A percentile compares a stretch with the other conserved stretches of the same genome.
Evolutionary conservation across 1,139 yeast species (phyloP).

Genomic region (Taphrina betulina): DNA sequence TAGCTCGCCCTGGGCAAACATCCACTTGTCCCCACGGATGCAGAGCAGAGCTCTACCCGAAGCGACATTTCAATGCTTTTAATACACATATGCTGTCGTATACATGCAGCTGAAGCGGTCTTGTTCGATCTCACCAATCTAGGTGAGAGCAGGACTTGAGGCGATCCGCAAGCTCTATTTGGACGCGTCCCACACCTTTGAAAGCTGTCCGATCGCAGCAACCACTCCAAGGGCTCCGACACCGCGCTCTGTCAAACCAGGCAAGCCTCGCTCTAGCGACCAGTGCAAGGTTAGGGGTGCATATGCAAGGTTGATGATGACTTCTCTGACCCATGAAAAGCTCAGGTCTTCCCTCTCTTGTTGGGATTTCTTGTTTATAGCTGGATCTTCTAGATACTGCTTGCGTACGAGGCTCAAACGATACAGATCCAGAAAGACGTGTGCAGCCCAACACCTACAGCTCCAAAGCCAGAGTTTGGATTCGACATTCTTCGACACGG

Average conservation of each 20-base stretch:
- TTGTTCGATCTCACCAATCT: too few relatives aligned
- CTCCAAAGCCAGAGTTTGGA: constrained; percentile 46
- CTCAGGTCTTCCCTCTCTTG: constrained; percentile 35
- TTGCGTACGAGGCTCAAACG: constrained; percentile 39
- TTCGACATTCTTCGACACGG: constrained; percentile 40
- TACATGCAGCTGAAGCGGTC: too few relatives aligned
- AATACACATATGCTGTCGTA: too few relatives aligned
- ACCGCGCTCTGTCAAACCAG: constrained; percentile 39
- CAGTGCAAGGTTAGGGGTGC: constrained; percentile 50
- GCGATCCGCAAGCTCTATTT: too few relatives aligned
- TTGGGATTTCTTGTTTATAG: constrained; percentile 31
- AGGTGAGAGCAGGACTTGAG: too few relatives aligned
- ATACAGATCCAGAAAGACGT: constrained; percentile 46
- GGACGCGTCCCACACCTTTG: constrained; percentile 29
- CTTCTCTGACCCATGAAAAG: constrained; percentile 39
- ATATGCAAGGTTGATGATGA: constrained; percentile 47
- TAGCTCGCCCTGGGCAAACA: too few relatives aligned
- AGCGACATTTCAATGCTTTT: too few relatives aligned
- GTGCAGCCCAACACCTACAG: constrained; percentile 49
- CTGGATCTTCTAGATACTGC: constrained; percentile 13
- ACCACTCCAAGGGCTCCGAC: constrained; percentile 48
- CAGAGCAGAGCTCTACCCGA: too few relatives aligned
- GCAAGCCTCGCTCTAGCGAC: constrained; percentile 47
- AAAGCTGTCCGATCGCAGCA: constrained; percentile 40
- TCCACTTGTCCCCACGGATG: too few relatives aligned